These are phyloP conservation scores for Lactarius quietus DNA, from an alignment of 768 basidiomycete genomes.

Conservation along the genomic window DNA sequence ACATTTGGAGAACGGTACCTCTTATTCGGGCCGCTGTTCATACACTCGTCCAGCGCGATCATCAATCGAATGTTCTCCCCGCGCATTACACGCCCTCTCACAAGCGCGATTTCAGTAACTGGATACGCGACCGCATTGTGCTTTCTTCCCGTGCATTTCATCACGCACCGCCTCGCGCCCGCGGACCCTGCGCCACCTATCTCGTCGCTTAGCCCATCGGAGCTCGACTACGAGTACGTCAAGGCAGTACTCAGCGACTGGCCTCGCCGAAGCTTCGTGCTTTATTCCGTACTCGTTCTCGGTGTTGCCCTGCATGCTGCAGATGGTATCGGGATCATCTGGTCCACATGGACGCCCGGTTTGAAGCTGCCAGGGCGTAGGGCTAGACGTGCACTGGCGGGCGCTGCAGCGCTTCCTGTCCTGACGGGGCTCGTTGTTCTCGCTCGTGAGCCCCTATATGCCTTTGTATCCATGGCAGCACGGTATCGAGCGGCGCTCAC, in stretches of 20 bases:
- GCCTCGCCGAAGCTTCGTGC: slow-evolving; percentile 57
- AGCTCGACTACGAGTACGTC: slow-evolving; percentile 82
- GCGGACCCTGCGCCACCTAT: slow-evolving; percentile 47
- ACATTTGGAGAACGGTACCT: slow-evolving; percentile 62
- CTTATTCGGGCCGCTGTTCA: slow-evolving; percentile 59
- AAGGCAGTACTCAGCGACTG: slow-evolving; percentile 63
- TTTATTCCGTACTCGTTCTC: slow-evolving; percentile 60
- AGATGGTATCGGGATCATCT: slow-evolving; percentile 56
- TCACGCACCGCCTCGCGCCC: slow-evolving; percentile 62
- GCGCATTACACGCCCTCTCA: slow-evolving; percentile 36
- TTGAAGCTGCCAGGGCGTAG: slow-evolving; percentile 31
- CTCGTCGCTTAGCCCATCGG: slow-evolving; percentile 59
- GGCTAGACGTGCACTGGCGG: slow-evolving; percentile 34
- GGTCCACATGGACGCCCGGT: slow-evolving; percentile 45
- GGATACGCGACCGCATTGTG: slow-evolving; percentile 57
- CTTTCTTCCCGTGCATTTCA: slow-evolving; percentile 65
- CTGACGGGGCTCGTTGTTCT: slow-evolving; percentile 53
- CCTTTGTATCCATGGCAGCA: slow-evolving; percentile 46
- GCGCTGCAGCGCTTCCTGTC: slow-evolving; percentile 47
- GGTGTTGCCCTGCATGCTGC: slow-evolving; percentile 56
- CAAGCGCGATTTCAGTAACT: slow-evolving; percentile 50
- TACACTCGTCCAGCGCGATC: slow-evolving; percentile 59
- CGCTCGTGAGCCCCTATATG: slow-evolving; percentile 54
- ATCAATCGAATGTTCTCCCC: slow-evolving; percentile 54
- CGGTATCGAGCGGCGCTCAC: slow-evolving; percentile 52